These are phyloP conservation scores for Xylaria castorea DNA, from an alignment of 495 filamentous ascomycete genomes.

Conservation along the genomic window DNA sequence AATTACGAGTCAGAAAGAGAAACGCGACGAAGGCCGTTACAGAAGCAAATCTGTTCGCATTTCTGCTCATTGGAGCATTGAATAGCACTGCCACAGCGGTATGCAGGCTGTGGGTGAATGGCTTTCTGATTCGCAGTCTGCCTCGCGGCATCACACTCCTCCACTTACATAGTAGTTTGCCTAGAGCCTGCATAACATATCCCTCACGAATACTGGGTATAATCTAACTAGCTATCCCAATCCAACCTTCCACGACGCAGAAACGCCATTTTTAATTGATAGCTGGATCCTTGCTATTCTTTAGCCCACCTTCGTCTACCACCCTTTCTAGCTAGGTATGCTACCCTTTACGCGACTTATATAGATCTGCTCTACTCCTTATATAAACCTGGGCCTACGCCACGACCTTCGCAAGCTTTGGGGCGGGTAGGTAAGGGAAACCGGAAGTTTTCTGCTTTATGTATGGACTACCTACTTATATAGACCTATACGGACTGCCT, in stretches of 20 bases:
- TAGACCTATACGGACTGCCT: no score
- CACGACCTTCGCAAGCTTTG: no score
- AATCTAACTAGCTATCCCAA: not conserved
- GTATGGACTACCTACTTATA: no score
- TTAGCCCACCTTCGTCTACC: no score
- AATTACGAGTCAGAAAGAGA: not conserved
- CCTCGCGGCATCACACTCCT: not conserved
- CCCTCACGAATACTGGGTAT: not conserved
- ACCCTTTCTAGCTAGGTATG: no score
- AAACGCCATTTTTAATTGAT: not conserved
- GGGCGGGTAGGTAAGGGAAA: no score
- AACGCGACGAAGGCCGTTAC: not conserved
- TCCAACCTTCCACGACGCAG: not conserved
- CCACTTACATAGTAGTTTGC: no score
- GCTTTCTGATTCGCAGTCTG: not conserved
- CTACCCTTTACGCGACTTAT: no score
- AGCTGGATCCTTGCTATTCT: not conserved
- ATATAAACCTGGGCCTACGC: no score
- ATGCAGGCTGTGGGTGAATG: not conserved
- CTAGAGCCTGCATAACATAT: not conserved
- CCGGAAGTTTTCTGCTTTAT: no score
- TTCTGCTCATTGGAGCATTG: not conserved
- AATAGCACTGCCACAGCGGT: constrained; percentile 2
- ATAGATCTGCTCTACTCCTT: no score
- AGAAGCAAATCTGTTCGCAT: not conserved